Conservation (phyloP, 352 stramenopile genomes). For the Globisporangium barbulae region DNA sequence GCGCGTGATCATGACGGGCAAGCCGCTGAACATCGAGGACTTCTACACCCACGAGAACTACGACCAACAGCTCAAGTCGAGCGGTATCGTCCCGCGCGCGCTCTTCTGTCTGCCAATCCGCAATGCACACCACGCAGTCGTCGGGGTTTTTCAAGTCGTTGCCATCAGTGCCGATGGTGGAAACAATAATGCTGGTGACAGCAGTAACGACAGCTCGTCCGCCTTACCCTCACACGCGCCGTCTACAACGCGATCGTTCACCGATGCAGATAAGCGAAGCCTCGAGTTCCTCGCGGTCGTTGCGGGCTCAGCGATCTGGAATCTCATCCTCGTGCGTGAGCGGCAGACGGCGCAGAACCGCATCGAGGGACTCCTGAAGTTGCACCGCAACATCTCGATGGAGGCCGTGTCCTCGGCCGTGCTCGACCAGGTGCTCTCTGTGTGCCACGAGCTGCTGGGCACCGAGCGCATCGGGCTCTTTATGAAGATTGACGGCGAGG, state of each 20-base stretch:
- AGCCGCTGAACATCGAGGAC: conserved; percentile 48
- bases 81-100: conserved; percentile 33
- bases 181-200: background rate
- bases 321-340: conserved; percentile 56
- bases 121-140: conserved; percentile 58
- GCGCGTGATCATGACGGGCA: conserved; percentile 63
- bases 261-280: conserved; percentile 40
- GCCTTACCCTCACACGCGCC: background rate
- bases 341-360: conserved; percentile 61
- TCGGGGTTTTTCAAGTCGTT: conserved; percentile 53
- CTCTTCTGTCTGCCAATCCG: conserved; percentile 64
- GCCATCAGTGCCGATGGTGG: conserved; percentile 2
- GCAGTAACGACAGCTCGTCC: background rate
- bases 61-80: conserved; percentile 37
- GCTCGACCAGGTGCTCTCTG: conserved; percentile 59
- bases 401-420: conserved; percentile 52
- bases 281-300: conserved; percentile 58
- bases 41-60: conserved; percentile 60
- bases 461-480: conserved; percentile 70
- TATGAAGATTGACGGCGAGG: conserved; percentile 61
- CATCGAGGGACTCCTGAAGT: conserved; percentile 64
- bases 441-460: conserved; percentile 68
- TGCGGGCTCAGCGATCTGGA: conserved; percentile 63
- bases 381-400: conserved; percentile 74
- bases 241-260: conserved; percentile 22